Evolutionary conservation across 1,139 yeast species (phyloP).

Genomic region (Groenewaldozyma sp.): DNA sequence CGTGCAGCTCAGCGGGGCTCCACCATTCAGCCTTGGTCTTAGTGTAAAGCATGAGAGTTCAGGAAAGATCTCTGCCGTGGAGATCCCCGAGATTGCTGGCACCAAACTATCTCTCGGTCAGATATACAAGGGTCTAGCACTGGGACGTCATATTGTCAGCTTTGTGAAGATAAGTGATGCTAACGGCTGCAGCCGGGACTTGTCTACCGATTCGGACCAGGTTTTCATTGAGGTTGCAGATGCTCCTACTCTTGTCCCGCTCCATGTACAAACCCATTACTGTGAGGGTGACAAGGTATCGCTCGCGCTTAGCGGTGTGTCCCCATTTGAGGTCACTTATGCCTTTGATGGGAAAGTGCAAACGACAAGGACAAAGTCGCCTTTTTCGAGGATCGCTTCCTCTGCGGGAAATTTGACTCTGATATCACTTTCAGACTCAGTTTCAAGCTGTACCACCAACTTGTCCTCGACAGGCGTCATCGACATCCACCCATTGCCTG

Average conservation of each 20-base stretch:
- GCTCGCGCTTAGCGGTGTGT: constrained; percentile 64
- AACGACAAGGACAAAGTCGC: constrained; percentile 48
- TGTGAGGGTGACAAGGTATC: constrained; percentile 92
- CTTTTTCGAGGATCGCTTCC: constrained; percentile 67
- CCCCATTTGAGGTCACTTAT: constrained; percentile 72
- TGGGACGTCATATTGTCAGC: constrained; percentile 50
- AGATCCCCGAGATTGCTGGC: constrained; percentile 30
- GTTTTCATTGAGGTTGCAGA: constrained; percentile 55
- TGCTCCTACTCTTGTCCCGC: constrained; percentile 54
- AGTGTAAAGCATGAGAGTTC: constrained; percentile 45
- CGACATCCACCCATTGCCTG: constrained; percentile 70
- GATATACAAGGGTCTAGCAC: constrained; percentile 37
- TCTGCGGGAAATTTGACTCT: constrained; percentile 67
- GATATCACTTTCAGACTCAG: constrained; percentile 64
- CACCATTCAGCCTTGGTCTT: constrained; percentile 55
- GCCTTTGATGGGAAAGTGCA: constrained; percentile 57
- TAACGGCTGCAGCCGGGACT: constrained; percentile 53
- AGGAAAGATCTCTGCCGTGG: constrained; percentile 37
- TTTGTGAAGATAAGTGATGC: constrained; percentile 53
- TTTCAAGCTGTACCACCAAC: constrained; percentile 62
- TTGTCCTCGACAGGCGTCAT: constrained; percentile 40
- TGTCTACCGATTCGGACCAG: constrained; percentile 27
- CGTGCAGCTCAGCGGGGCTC: constrained; percentile 45
- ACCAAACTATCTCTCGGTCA: constrained; percentile 29
- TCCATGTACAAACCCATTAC: constrained; percentile 39